These are phyloP conservation scores for Neurospora sp. DNA, from an alignment of 495 filamentous ascomycete species.

Conservation along the genomic window DNA sequence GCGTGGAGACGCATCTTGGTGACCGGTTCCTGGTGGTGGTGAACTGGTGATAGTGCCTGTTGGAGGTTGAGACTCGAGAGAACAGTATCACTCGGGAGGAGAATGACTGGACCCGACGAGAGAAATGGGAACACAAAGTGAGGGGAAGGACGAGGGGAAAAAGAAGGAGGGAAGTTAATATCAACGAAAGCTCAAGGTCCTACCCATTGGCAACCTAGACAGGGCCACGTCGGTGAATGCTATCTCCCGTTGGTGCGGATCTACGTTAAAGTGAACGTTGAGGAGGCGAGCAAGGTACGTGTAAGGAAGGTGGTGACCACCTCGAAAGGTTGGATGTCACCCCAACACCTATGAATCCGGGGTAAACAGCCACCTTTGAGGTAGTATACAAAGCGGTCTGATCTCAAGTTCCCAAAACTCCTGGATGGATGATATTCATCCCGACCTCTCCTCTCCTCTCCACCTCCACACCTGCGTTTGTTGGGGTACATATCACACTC, in stretches of 20 bases:
- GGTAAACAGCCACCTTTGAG: not conserved
- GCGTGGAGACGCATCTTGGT: conserved; percentile 12
- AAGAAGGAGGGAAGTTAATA: not conserved
- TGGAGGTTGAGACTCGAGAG: not conserved
- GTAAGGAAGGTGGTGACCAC: not conserved
- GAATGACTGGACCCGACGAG: not conserved
- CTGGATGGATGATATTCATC: not conserved
- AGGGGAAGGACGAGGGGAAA: not conserved
- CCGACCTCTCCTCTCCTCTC: not conserved
- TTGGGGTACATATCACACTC: not conserved
- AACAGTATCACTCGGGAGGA: not conserved
- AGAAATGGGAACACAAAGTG: not conserved
- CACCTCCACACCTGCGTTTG: not conserved
- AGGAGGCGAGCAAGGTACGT: not conserved
- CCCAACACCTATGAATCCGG: not conserved
- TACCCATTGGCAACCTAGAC: not conserved
- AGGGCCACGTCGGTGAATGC: not conserved
- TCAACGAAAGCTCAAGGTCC: not conserved
- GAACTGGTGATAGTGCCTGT: not conserved
- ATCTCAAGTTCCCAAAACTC: not conserved
- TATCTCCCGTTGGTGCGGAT: not conserved
- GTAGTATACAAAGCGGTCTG: not conserved
- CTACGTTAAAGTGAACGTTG: not conserved
- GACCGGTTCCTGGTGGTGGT: not conserved
- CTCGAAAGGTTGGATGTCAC: not conserved